Percentiles rank a stretch among this genome's conserved stretches.
These are phyloP conservation scores for Solanum ossicruentum DNA, from an alignment of 257 asterid species.

Conservation along the genomic window DNA sequence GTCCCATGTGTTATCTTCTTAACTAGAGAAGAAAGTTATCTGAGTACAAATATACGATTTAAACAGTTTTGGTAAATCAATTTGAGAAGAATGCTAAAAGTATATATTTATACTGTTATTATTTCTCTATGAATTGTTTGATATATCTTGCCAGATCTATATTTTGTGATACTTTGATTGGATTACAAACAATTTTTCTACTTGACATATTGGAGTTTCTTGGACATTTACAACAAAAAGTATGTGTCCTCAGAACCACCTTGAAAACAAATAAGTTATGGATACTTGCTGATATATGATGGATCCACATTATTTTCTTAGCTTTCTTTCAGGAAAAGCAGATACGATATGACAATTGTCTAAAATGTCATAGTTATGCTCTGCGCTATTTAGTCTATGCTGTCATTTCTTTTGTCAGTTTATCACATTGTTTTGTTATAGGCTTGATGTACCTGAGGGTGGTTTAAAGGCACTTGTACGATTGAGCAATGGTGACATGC, in stretches of 20 bases:
- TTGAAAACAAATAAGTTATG: neutral
- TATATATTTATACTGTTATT: neutral
- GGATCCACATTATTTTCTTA: neutral
- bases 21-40: neutral
- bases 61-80: neutral
- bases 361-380: neutral
- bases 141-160: neutral
- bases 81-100: neutral
- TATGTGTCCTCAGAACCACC: neutral
- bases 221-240: neutral
- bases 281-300: neutral
- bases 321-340: neutral
- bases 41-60: neutral
- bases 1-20: neutral
- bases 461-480: constrained; percentile 89
- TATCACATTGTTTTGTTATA: constrained; percentile 10
- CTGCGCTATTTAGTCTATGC: neutral
- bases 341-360: neutral
- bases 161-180: neutral
- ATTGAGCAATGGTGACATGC: constrained; percentile 93
- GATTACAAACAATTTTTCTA: neutral
- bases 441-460: constrained; percentile 83
- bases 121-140: neutral
- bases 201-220: neutral
- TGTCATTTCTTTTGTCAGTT: neutral